Conservation (phyloP, 1,284 basidiomycete genomes). For the Ganoderma sinense region DNA sequence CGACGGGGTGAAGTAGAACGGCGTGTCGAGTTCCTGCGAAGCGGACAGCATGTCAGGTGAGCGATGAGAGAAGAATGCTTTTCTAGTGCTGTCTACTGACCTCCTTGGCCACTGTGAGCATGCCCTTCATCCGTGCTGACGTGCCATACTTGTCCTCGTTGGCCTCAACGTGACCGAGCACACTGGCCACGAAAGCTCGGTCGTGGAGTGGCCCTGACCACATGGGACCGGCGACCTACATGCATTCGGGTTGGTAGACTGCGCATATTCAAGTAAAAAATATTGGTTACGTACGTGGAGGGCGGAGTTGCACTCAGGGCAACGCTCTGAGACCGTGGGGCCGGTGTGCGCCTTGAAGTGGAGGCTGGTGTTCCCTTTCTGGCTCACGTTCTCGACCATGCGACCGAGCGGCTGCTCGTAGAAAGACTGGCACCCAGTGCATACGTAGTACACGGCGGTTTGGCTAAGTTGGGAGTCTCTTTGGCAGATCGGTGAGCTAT, state of each 20-base stretch:
- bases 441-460: constrained; percentile 85
- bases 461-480: constrained; percentile 57
- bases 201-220: constrained; percentile 94
- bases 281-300: constrained; percentile 66
- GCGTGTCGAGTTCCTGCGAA: constrained; percentile 76
- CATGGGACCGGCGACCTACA: constrained; percentile 91
- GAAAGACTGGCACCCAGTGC: constrained; percentile 81
- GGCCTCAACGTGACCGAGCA: constrained; percentile 78
- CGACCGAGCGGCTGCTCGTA: constrained; percentile 84
- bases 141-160: constrained; percentile 80
- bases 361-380: constrained; percentile 61
- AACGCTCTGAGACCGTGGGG: constrained; percentile 72
- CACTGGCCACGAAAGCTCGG: constrained; percentile 72
- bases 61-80: background rate
- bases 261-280: constrained; percentile 5
- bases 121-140: constrained; percentile 88
- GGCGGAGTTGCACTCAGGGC: constrained; percentile 82
- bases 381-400: constrained; percentile 63
- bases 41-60: background rate
- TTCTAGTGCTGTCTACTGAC: constrained; percentile 50
- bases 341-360: constrained; percentile 80
- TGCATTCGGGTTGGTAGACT: background rate
- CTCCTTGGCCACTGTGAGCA: constrained; percentile 91
- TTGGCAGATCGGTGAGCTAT: constrained; percentile 11
- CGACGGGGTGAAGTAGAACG: constrained; percentile 94